Evolutionary conservation across 441 rosid genomes (phyloP).

Genomic region (Euphorbia celastroides): DNA sequence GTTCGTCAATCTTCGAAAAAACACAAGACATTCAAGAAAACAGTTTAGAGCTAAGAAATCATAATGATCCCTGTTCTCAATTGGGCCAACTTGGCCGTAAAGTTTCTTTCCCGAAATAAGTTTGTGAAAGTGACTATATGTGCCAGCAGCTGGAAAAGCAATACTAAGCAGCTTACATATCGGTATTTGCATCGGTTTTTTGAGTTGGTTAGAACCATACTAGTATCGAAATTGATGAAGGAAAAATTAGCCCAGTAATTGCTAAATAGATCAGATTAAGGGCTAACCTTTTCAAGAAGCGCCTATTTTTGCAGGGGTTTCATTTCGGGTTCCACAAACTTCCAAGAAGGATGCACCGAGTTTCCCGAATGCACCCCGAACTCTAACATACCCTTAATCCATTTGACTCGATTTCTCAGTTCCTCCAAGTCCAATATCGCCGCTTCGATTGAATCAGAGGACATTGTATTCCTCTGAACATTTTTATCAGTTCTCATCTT

Average conservation of each 20-base stretch:
- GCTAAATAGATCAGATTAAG: too few relatives aligned
- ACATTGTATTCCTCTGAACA: slow-evolving; percentile 18
- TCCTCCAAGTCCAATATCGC: slow-evolving; percentile 65
- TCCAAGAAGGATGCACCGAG: slow-evolving; percentile 32
- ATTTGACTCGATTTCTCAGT: slow-evolving; percentile 48
- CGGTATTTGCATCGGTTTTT: too few relatives aligned
- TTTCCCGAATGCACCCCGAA: slow-evolving; percentile 25
- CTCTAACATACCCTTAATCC: slow-evolving; percentile 44
- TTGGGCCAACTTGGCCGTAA: neutral
- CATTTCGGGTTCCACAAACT: slow-evolving; percentile 37
- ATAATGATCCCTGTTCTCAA: neutral
- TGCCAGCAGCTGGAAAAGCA: too few relatives aligned
- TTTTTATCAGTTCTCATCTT: slow-evolving; percentile 30
- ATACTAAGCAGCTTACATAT: too few relatives aligned
- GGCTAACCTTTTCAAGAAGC: slow-evolving; percentile 17
- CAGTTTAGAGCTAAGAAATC: neutral
- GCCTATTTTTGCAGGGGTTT: slow-evolving; percentile 28
- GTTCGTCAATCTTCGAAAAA: too few relatives aligned
- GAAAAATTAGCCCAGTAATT: too few relatives aligned
- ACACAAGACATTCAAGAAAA: too few relatives aligned
- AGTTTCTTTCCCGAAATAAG: too few relatives aligned
- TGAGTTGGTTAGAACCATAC: too few relatives aligned
- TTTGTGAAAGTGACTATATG: too few relatives aligned
- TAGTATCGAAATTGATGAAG: too few relatives aligned
- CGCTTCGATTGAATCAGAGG: slow-evolving; percentile 46